Evolutionary conservation across 1,139 yeast genomes (phyloP), one percentile per base, ranked within the genome.

Genomic region (Geotrichum restrictum): DNA sequence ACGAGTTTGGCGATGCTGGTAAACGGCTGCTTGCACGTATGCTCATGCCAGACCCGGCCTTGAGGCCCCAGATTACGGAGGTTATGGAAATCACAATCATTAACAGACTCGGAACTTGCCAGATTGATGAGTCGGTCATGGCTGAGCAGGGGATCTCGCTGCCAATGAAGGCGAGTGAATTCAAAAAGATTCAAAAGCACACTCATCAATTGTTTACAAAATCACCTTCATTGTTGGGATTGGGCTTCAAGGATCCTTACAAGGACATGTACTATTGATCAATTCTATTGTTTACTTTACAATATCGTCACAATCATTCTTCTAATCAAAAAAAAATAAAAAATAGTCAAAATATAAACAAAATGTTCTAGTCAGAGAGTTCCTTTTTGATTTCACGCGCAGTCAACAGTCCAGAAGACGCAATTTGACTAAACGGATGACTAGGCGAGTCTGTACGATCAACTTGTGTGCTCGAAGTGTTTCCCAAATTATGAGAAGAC

Each of bases 31-130:
- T 64, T 22, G 64, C 65, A 2, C 54, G 56, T n/a, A 83, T 87
- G 57, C 72, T 87, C 61, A 93, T 84, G 62, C 95, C 95, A 1
- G 80, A 82, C 51, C 91, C 95, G 1, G 51, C 48, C 31, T 74
- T 93, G 61, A 75, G 96, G 68, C 85, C 88, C 51, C 83, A 81
- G 27, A 87, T 88, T n/a, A 75, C 76, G 56, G 94, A 87, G 63
- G 78, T 87, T 33, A 70, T 87, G 51, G 21, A 18, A 2, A 45
- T 47, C 10, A 31, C 43, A 4, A 16, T 51, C 18, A 24, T 51
- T n/a, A 14, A 16, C 11, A 39, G 48, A 19, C 37, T 51, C 16
- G 45, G 44, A 11, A 51, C 53, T 8, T 51, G 53, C 32, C 37
- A 39, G 11, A 39, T 34, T 8, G 45, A 46, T 14, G 53, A 45